These are phyloP conservation scores for Apiotrichum siamense DNA, from an alignment of 1,284 basidiomycete genomes.

Conservation along the genomic window DNA sequence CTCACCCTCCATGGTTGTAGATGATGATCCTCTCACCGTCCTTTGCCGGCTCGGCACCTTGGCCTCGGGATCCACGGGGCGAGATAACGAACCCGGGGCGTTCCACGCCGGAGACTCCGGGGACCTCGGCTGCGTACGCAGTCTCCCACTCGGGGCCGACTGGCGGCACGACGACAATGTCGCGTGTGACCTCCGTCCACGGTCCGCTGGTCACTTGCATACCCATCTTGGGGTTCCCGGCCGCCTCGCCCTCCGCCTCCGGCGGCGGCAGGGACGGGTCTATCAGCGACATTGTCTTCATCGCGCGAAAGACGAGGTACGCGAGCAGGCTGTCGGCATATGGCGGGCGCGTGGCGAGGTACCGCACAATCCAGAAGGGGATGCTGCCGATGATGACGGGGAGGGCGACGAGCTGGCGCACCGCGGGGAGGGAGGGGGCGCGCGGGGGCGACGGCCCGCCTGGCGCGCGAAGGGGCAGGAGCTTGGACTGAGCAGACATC, in stretches of 20 bases:
- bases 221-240: not conserved
- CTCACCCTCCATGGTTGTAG: too few species aligned
- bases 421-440: not conserved
- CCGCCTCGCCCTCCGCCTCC: not conserved
- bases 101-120: not conserved
- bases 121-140: not conserved
- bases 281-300: not conserved
- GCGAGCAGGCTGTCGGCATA: not conserved
- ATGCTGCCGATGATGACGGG: too few species aligned
- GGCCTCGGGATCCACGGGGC: too few species aligned
- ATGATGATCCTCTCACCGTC: slow-evolving; percentile 19
- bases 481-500: too few species aligned
- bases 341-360: not conserved
- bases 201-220: not conserved
- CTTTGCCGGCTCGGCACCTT: slow-evolving; percentile 4
- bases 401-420: too few species aligned
- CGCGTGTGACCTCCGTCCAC: not conserved
- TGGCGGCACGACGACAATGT: not conserved
- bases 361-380: too few species aligned
- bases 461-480: too few species aligned
- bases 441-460: not conserved
- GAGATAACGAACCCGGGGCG: slow-evolving; percentile 13
- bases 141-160: not conserved
- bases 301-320: not conserved
- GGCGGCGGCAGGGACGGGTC: not conserved